Evolutionary conservation across 768 basidiomycete genomes (phyloP).

Genomic region (Termitomyces sp.): DNA sequence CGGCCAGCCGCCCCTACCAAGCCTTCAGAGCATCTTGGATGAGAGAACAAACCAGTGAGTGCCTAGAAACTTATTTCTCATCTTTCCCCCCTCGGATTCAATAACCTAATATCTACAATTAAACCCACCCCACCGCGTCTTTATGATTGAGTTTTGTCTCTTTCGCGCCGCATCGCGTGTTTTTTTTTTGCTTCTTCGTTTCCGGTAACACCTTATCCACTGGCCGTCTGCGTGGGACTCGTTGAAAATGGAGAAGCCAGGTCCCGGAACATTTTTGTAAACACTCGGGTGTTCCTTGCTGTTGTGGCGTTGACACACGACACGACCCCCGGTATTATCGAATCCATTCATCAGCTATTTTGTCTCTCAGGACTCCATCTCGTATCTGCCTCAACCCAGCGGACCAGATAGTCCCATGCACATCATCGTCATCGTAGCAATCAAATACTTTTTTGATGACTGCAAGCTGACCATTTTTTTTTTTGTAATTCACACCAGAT

Average conservation of each 20-base stretch:
- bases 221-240: not conserved
- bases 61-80: not conserved
- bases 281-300: not conserved
- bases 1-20: conserved; percentile 69
- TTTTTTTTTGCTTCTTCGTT: not conserved
- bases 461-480: not conserved
- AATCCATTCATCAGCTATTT: not conserved
- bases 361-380: not conserved
- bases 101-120: not conserved
- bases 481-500: conserved; percentile 27
- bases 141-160: not conserved
- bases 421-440: not conserved
- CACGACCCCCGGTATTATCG: not conserved
- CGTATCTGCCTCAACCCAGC: not conserved
- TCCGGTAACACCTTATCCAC: not conserved
- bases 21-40: conserved; percentile 66
- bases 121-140: not conserved
- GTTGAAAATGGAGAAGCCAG: not conserved
- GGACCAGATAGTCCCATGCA: not conserved
- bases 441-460: not conserved
- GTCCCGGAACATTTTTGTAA: not conserved
- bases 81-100: conserved; percentile 1
- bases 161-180: not conserved
- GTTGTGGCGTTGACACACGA: conserved; percentile 3
- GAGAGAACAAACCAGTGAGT: conserved; percentile 56